phyloP scores from a whole-genome alignment of 1,139 yeast species.

The Blastobotrys buckinghamii region DNA sequence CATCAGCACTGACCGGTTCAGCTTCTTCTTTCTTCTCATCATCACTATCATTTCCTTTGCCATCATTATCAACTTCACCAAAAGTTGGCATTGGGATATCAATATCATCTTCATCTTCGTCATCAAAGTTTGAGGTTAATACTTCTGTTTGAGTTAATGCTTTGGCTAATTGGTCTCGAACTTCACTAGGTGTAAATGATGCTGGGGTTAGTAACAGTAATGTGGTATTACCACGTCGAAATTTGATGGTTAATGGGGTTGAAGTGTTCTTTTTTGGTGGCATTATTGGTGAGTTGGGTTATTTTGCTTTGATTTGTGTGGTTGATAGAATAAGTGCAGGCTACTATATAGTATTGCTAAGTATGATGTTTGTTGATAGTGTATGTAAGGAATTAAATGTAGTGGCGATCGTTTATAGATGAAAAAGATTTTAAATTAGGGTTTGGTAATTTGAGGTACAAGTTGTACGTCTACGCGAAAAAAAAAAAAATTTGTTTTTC shows the following conservation, averaged over 20 bases:
- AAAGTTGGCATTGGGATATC: slow-evolving; percentile 22
- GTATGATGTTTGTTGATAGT: no score
- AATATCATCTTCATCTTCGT: slow-evolving; percentile 14
- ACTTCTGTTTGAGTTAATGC: slow-evolving; percentile 7
- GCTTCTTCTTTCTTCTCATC: slow-evolving; percentile 5
- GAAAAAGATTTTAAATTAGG: no score
- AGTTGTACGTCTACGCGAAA: no score
- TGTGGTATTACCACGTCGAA: not conserved
- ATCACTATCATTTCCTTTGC: not conserved
- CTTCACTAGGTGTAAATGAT: not conserved
- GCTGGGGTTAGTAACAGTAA: not conserved
- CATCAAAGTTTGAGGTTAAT: not conserved
- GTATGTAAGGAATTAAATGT: no score
- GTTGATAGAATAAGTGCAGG: no score
- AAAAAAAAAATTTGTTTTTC: no score
- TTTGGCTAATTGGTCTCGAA: not conserved
- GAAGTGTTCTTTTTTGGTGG: not conserved
- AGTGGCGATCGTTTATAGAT: no score
- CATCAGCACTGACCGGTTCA: slow-evolving; percentile 1
- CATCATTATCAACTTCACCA: slow-evolving; percentile 13
- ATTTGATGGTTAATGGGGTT: slow-evolving; percentile 1
- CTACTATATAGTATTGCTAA: no score
- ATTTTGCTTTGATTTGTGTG: not conserved
- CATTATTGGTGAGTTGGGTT: not conserved
- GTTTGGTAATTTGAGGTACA: no score